Evolutionary conservation across 306 rosid genomes (phyloP).

Genomic region (Herpetospermum pedunculosum): DNA sequence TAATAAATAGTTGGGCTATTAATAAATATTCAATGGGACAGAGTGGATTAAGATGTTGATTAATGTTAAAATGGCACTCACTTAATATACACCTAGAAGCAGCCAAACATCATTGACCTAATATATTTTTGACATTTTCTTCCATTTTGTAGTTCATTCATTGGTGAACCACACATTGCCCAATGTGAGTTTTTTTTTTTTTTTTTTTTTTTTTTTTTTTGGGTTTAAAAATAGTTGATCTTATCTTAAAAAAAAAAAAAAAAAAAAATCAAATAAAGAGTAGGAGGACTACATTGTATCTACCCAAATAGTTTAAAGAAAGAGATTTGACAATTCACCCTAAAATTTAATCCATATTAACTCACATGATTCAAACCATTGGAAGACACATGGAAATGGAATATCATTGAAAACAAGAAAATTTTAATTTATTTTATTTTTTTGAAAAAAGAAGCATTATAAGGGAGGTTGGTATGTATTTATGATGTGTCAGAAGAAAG

Average conservation of each 20-base stretch:
- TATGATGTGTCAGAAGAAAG: slow-evolving; percentile 6
- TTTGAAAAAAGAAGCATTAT: neutral
- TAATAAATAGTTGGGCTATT: neutral
- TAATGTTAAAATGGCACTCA: neutral
- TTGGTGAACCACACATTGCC: slow-evolving; percentile 1
- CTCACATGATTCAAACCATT: neutral
- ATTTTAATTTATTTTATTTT: neutral
- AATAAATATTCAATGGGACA: neutral
- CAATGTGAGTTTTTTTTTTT: neutral
- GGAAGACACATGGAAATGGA: neutral
- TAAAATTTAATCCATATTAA: neutral
- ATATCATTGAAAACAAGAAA: slow-evolving; percentile 2
- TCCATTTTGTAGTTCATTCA: neutral
- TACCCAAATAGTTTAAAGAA: neutral
- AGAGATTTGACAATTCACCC: neutral
- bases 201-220: too few species aligned
- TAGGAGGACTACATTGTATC: neutral
- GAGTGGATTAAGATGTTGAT: slow-evolving; percentile 5
- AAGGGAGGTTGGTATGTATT: slow-evolving; percentile 9
- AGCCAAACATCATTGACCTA: slow-evolving; percentile 1
- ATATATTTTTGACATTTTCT: neutral
- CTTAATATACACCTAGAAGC: neutral
- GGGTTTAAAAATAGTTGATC: too few species aligned
- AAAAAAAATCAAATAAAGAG: too few species aligned
- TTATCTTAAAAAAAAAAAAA: too few species aligned